A percentile compares a stretch with the other conserved stretches of the same genome.
phyloP scores from a whole-genome alignment of 2,329 filamentous ascomycete genomes.

The Hymenoscyphus linearis region DNA sequence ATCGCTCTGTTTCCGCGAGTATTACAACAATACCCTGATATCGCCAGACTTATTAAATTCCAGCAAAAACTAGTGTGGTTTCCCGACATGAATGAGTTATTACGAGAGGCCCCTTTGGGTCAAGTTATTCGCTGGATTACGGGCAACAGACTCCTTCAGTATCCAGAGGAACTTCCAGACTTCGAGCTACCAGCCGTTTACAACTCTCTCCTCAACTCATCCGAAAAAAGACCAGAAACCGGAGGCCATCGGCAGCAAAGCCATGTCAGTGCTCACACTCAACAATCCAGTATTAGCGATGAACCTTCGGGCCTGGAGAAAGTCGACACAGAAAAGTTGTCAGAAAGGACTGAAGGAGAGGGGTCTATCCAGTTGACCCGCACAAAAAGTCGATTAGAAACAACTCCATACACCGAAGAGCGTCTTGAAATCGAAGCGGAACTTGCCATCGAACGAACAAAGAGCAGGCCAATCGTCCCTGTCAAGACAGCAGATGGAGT shows the following conservation, averaged over 20 bases:
- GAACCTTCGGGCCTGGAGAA: slow-evolving; percentile 21
- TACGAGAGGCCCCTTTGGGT: slow-evolving; percentile 54
- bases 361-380: slow-evolving; percentile 16
- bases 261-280: slow-evolving; percentile 2
- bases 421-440: slow-evolving; percentile 36
- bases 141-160: slow-evolving; percentile 47
- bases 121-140: slow-evolving; percentile 52
- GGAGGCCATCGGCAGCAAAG: not conserved
- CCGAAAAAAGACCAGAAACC: slow-evolving; percentile 7
- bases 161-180: slow-evolving; percentile 53
- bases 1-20: not conserved
- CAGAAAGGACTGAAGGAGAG: slow-evolving; percentile 8
- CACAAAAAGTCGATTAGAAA: slow-evolving; percentile 25
- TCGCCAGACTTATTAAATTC: not conserved
- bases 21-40: not conserved
- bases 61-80: not conserved
- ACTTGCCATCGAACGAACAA: slow-evolving; percentile 34
- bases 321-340: slow-evolving; percentile 13
- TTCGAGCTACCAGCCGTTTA: slow-evolving; percentile 47
- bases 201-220: slow-evolving; percentile 25
- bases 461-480: slow-evolving; percentile 41
- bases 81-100: slow-evolving; percentile 25
- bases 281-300: slow-evolving; percentile 14
- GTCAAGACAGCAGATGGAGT: slow-evolving; percentile 41
- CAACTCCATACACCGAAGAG: slow-evolving; percentile 33